Percentiles rank a stretch among this genome's conserved stretches.
phyloP scores from a whole-genome alignment of 208 protist species.

The Leishmania lainsoni region DNA sequence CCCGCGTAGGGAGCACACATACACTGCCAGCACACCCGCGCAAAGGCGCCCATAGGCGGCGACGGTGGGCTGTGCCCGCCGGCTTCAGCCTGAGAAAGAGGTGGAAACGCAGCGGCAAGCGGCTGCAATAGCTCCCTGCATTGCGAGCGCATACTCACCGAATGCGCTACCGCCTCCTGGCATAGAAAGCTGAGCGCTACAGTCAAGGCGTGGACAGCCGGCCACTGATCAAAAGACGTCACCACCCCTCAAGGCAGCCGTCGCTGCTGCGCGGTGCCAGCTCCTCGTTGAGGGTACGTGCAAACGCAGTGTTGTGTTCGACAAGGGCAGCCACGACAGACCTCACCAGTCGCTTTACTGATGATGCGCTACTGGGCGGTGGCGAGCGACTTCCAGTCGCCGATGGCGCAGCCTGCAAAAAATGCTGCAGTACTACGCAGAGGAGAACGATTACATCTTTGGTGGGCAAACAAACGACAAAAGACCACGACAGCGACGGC shows the following conservation, averaged over 20 bases:
- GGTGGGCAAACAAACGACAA: constrained; percentile 10
- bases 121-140: constrained; percentile 17
- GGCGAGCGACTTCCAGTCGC: neutral
- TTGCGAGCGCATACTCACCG: neutral
- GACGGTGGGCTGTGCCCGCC: neutral
- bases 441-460: constrained; percentile 25
- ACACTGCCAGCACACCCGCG: constrained; percentile 32
- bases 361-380: neutral
- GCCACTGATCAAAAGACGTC: constrained; percentile 23
- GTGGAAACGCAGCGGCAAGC: constrained; percentile 15
- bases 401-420: neutral
- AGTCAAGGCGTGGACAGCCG: constrained; percentile 31
- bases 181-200: constrained; percentile 13
- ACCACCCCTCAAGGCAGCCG: neutral
- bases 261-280: neutral
- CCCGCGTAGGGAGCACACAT: constrained; percentile 18
- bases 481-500: constrained; percentile 5
- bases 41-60: constrained; percentile 8
- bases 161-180: constrained; percentile 10
- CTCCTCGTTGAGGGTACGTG: constrained; percentile 14
- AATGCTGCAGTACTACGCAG: constrained; percentile 24
- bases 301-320: constrained; percentile 13
- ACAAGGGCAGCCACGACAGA: constrained; percentile 7
- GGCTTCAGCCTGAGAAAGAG: neutral
- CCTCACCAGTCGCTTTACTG: neutral